phyloP scores from a whole-genome alignment of 2,329 filamentous ascomycete genomes.

The Fusarium coicis region DNA sequence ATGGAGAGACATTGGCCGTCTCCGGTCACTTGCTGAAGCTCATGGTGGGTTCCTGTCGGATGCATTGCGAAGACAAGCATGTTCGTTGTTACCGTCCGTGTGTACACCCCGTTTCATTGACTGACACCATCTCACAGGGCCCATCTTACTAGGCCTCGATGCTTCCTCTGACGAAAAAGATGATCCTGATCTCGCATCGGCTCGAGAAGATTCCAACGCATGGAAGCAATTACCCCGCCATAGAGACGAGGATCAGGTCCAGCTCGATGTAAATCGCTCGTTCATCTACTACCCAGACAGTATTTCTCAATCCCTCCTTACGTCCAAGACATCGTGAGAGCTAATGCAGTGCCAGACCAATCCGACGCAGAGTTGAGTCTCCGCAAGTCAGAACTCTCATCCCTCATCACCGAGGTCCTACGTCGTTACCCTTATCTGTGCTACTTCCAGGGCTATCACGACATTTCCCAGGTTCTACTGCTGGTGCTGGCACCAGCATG shows the following conservation, averaged over 20 bases:
- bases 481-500: conserved; percentile 77
- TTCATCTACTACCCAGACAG: conserved; percentile 95
- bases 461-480: conserved; percentile 95
- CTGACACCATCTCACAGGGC: conserved; percentile 61
- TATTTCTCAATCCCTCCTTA: conserved; percentile 50
- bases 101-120: conserved; percentile 11
- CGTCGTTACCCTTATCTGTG: conserved; percentile 84
- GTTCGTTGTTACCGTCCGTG: conserved; percentile 64
- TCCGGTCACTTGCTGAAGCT: conserved; percentile 69
- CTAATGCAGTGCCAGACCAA: conserved; percentile 62
- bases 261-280: conserved; percentile 92
- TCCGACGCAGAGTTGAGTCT: conserved; percentile 73
- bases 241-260: conserved; percentile 88
- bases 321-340: background rate
- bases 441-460: conserved; percentile 99
- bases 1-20: conserved; percentile 63
- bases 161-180: conserved; percentile 26
- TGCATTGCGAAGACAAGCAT: conserved; percentile 76
- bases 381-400: conserved; percentile 80
- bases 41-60: conserved; percentile 76
- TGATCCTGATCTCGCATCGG: conserved; percentile 3
- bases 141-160: conserved; percentile 62
- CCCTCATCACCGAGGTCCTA: conserved; percentile 83
- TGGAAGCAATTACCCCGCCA: conserved; percentile 80
- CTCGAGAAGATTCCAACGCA: conserved; percentile 36